These are phyloP conservation scores for Macrolepiota dolichaula DNA, from an alignment of 768 basidiomycete genomes.

Conservation along the genomic window DNA sequence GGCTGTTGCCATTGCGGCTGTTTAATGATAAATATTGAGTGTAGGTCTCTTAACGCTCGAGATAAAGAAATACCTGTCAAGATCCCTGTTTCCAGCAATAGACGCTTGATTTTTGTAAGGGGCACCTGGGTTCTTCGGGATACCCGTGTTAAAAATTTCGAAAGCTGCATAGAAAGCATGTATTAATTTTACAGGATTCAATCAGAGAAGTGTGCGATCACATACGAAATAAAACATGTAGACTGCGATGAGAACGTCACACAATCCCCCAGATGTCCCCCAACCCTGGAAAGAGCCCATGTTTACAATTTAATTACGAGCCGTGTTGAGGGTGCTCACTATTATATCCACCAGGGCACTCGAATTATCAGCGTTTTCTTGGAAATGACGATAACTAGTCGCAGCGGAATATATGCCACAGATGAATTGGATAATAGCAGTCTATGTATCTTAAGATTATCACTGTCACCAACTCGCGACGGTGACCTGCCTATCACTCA, in stretches of 20 bases:
- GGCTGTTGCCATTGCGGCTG: not conserved
- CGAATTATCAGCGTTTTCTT: not conserved
- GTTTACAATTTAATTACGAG: not conserved
- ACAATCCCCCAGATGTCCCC: not conserved
- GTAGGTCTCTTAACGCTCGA: not conserved
- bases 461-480: not conserved
- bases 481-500: not conserved
- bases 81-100: not conserved
- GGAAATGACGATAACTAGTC: not conserved
- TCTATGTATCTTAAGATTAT: not conserved
- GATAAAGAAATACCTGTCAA: not conserved
- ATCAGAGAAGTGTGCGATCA: not conserved
- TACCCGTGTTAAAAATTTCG: not conserved
- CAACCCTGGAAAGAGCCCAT: not conserved
- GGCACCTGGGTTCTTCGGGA: not conserved
- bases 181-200: not conserved
- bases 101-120: not conserved
- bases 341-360: not conserved
- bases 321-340: not conserved
- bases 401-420: not conserved
- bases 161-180: not conserved
- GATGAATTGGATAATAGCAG: not conserved
- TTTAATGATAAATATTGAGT: not conserved
- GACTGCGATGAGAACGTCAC: not conserved
- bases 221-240: slow-evolving; percentile 5